Conservation (phyloP, 2,329 filamentous ascomycete genomes). For the Ciborinia camelliae region DNA sequence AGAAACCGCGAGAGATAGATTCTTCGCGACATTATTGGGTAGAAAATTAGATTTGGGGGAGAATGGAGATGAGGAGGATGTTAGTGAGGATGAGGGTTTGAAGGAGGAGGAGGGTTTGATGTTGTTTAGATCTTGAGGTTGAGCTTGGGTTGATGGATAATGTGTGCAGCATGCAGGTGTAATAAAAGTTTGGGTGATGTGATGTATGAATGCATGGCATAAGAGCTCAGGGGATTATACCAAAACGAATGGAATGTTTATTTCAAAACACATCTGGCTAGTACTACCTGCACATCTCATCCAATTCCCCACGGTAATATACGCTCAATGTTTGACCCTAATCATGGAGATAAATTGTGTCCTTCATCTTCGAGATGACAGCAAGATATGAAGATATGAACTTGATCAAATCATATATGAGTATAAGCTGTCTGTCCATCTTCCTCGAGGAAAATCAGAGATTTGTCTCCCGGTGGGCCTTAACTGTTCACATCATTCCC, state of each 20-base stretch:
- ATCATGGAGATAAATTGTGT: too few species aligned
- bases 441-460: too few species aligned
- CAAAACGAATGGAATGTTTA: not conserved
- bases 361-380: too few species aligned
- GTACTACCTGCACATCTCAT: too few species aligned
- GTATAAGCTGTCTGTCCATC: too few species aligned
- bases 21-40: slow-evolving; percentile 73
- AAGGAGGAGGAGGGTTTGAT: slow-evolving; percentile 36
- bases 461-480: too few species aligned
- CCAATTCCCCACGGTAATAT: too few species aligned
- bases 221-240: not conserved
- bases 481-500: too few species aligned
- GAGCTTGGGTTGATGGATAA: not conserved
- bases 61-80: slow-evolving; percentile 49
- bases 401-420: too few species aligned
- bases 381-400: too few species aligned
- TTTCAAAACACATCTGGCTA: too few species aligned
- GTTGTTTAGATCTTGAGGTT: slow-evolving; percentile 35
- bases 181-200: not conserved
- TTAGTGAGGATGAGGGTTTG: slow-evolving; percentile 43
- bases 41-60: slow-evolving; percentile 65
- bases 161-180: not conserved
- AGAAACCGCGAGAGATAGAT: slow-evolving; percentile 69
- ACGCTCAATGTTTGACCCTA: too few species aligned
- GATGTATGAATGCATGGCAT: not conserved